phyloP scores from a whole-genome alignment of 1,284 basidiomycete species.

The Austroboletus novae-zelandiae region DNA sequence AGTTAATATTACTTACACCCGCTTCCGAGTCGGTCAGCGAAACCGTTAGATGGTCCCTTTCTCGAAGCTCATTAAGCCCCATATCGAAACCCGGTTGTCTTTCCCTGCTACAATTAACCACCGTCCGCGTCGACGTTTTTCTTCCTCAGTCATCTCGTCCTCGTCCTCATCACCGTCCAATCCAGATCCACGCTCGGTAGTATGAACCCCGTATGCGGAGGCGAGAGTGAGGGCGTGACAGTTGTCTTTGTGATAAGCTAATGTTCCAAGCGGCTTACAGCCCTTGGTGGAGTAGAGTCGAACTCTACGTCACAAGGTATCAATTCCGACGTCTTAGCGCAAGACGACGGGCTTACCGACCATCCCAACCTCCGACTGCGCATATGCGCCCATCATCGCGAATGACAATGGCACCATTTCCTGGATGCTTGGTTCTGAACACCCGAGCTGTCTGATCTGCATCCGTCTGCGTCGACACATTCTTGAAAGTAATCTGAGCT shows the following conservation, averaged over 20 bases:
- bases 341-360: conserved; percentile 52
- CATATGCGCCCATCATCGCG: conserved; percentile 74
- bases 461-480: conserved; percentile 10
- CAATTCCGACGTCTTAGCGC: not conserved
- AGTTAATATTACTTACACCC: not conserved
- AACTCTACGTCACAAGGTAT: conserved; percentile 46
- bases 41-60: conserved; percentile 18
- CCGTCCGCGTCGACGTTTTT: conserved; percentile 54
- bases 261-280: conserved; percentile 75
- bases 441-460: conserved; percentile 21
- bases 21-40: not conserved
- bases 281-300: conserved; percentile 75
- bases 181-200: not conserved
- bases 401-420: conserved; percentile 73
- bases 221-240: conserved; percentile 75
- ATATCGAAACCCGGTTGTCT: conserved; percentile 74
- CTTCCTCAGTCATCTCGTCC: conserved; percentile 50
- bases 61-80: conserved; percentile 72
- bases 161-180: conserved; percentile 37
- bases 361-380: conserved; percentile 88
- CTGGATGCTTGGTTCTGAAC: conserved; percentile 73
- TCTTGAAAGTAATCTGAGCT: conserved; percentile 3
- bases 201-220: conserved; percentile 6
- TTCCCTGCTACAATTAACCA: conserved; percentile 72
- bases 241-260: conserved; percentile 74